Percentiles rank a stretch among this genome's conserved stretches.
phyloP scores from a whole-genome alignment of 1,284 basidiomycete genomes.

The Ganoderma boninense region DNA sequence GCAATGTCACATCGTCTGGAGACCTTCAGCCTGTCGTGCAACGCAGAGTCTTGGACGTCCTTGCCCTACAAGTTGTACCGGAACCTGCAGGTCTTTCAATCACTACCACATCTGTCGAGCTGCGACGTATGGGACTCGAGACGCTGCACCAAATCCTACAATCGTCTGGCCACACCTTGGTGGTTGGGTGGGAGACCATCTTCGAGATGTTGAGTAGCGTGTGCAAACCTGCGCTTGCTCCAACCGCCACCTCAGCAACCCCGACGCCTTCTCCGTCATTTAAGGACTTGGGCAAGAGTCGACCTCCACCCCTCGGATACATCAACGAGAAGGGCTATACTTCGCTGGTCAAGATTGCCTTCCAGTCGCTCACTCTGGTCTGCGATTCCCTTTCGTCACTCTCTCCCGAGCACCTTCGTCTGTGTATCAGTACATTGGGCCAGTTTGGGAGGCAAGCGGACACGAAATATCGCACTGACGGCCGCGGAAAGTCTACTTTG shows the following conservation, averaged over 20 bases:
- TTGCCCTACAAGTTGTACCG: slow-evolving; percentile 82
- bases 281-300: slow-evolving; percentile 42
- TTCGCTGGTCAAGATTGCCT: slow-evolving; percentile 86
- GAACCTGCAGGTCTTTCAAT: slow-evolving; percentile 53
- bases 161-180: slow-evolving; percentile 88
- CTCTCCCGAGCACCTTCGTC: slow-evolving; percentile 80
- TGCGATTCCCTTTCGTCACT: slow-evolving; percentile 92
- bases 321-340: slow-evolving; percentile 70
- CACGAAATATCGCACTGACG: slow-evolving; percentile 94
- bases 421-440: slow-evolving; percentile 90
- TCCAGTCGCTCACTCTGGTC: slow-evolving; percentile 93
- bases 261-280: slow-evolving; percentile 46
- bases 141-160: slow-evolving; percentile 91
- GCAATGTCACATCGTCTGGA: slow-evolving; percentile 68
- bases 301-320: slow-evolving; percentile 61
- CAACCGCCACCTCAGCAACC: slow-evolving; percentile 44
- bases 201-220: slow-evolving; percentile 91
- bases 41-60: slow-evolving; percentile 81
- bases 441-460: slow-evolving; percentile 93
- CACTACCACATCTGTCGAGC: slow-evolving; percentile 66
- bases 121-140: slow-evolving; percentile 88
- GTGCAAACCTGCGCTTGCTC: slow-evolving; percentile 57
- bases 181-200: slow-evolving; percentile 92
- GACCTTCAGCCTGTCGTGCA: slow-evolving; percentile 79
- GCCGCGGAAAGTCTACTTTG: slow-evolving; percentile 90